Conservation (phyloP, 2,329 filamentous ascomycete species). For the Ceratocystiopsis sp. region DNA sequence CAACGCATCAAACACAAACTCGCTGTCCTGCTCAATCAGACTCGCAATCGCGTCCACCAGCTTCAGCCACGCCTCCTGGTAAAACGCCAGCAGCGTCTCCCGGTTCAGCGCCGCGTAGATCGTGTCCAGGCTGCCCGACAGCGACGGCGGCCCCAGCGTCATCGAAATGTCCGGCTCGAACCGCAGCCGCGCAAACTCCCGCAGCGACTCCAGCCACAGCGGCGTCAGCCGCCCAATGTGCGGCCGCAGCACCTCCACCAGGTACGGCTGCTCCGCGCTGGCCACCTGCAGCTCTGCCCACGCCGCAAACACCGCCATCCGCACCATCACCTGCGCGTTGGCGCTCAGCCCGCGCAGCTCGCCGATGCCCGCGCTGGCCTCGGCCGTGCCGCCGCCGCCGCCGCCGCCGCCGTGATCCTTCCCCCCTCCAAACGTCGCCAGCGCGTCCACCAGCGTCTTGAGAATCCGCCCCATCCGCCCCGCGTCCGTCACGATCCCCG, state of each 20-base stretch:
- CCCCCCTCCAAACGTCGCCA: constrained; percentile 94
- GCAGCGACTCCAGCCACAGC: constrained; percentile 79
- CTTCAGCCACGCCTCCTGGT: constrained; percentile 93
- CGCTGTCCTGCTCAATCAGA: constrained; percentile 91
- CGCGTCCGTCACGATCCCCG: constrained; percentile 90
- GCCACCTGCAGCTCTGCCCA: constrained; percentile 97
- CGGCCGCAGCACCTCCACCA: constrained; percentile 74
- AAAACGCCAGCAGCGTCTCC: constrained; percentile 85
- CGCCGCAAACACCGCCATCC: constrained; percentile 89
- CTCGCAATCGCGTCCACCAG: constrained; percentile 95
- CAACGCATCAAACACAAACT: constrained; percentile 91
- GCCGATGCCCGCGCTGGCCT: constrained; percentile 64
- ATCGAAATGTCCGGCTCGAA: constrained; percentile 97
- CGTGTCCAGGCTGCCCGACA: constrained; percentile 75
- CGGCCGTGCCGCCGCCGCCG: constrained; percentile 32
- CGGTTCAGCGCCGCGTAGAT: constrained; percentile 91
- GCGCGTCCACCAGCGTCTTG: constrained; percentile 74
- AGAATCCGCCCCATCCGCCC: constrained; percentile 98
- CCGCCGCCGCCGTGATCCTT: constrained; percentile 60
- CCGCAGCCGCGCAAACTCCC: constrained; percentile 75
- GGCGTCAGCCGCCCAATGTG: constrained; percentile 83
- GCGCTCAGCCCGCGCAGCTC: constrained; percentile 85
- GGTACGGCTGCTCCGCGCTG: constrained; percentile 77
- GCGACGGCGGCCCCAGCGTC: constrained; percentile 62
- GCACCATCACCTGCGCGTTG: constrained; percentile 96